Conservation (phyloP, 2,329 filamentous ascomycete genomes). For the Didymella exigua region DNA sequence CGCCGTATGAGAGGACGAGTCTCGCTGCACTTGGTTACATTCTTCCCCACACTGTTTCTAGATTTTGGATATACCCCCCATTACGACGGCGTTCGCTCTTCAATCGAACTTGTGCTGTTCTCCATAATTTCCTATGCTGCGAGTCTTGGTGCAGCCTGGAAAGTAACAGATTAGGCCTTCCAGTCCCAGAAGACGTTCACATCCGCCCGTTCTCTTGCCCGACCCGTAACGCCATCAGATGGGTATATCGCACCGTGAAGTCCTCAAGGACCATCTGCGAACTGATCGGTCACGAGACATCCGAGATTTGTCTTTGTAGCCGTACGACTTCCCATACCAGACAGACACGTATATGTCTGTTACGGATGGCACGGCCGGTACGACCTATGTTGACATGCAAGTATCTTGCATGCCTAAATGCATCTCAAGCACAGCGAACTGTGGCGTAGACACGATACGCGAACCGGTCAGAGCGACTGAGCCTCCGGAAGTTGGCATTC, state of each 20-base stretch:
- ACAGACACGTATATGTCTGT: not conserved
- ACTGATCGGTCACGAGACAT: no score
- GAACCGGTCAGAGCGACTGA: not conserved
- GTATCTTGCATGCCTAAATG: conserved; percentile 10
- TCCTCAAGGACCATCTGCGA: no score
- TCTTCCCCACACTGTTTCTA: not conserved
- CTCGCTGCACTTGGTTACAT: not conserved
- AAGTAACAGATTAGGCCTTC: not conserved
- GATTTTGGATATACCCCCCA: conserved; percentile 13
- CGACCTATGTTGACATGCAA: conserved; percentile 5
- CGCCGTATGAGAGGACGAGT: conserved; percentile 13
- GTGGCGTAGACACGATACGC: conserved; percentile 6
- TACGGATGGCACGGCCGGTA: not conserved
- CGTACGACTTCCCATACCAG: no score
- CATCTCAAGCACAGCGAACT: not conserved
- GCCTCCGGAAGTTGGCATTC: no score
- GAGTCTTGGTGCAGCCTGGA: no score
- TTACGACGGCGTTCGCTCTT: not conserved
- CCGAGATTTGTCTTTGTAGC: no score
- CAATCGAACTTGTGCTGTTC: no score
- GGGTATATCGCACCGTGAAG: no score
- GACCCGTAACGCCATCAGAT: no score
- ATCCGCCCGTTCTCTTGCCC: not conserved
- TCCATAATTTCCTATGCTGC: no score
- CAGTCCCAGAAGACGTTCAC: conserved; percentile 4